Evolutionary conservation across 2,329 filamentous ascomycete genomes (phyloP).

Genomic region (Neofusicoccum cordaticola): DNA sequence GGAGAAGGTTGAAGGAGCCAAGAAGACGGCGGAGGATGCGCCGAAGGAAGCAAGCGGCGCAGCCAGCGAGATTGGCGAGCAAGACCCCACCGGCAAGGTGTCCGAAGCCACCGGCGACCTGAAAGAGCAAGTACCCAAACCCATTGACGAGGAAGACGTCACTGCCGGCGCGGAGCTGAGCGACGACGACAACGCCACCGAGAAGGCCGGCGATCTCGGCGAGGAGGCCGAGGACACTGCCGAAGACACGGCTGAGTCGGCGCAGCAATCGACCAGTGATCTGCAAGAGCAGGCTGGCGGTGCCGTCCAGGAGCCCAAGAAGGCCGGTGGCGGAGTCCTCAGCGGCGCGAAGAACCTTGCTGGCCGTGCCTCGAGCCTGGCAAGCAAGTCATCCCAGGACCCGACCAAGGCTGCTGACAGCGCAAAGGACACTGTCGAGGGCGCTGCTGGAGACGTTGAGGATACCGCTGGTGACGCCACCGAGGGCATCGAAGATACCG

Average conservation of each 20-base stretch:
- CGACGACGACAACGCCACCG: slow-evolving; percentile 43
- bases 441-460: slow-evolving; percentile 24
- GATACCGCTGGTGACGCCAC: slow-evolving; percentile 31
- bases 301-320: slow-evolving; percentile 6
- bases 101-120: slow-evolving; percentile 46
- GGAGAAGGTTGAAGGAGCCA: slow-evolving; percentile 30
- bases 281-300: slow-evolving; percentile 16
- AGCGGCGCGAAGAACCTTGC: slow-evolving; percentile 38
- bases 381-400: slow-evolving; percentile 42
- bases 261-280: slow-evolving; percentile 19
- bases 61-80: slow-evolving; percentile 34
- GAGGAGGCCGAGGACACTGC: slow-evolving; percentile 27
- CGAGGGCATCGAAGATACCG: slow-evolving; percentile 36
- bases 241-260: slow-evolving; percentile 9
- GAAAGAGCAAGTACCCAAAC: slow-evolving; percentile 46
- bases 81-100: slow-evolving; percentile 42
- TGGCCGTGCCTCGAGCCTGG: slow-evolving; percentile 46
- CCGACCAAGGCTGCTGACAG: slow-evolving; percentile 34
- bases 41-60: slow-evolving; percentile 32
- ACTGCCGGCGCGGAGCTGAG: slow-evolving; percentile 30
- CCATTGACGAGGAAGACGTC: slow-evolving; percentile 39
- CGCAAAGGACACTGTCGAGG: slow-evolving; percentile 34
- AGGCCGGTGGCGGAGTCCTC: slow-evolving; percentile 10
- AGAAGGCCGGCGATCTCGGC: slow-evolving; percentile 40
- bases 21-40: slow-evolving; percentile 31